phyloP scores from a whole-genome alignment of 2,329 filamentous ascomycete species.

The Ramichloridium luteum region DNA sequence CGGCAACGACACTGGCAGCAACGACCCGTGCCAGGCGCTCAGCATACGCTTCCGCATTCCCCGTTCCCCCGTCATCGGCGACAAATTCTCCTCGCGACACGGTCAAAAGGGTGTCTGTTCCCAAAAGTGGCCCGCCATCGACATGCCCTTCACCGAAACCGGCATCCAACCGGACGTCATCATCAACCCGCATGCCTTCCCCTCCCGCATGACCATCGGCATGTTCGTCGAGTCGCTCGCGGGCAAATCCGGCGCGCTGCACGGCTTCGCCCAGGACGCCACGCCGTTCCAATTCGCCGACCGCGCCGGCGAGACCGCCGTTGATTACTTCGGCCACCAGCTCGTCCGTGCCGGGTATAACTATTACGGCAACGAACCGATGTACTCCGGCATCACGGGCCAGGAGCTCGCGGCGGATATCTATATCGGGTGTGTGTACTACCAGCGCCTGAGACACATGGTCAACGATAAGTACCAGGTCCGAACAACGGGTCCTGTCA shows the following conservation, averaged over 20 bases:
- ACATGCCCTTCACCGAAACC: slow-evolving; percentile 94
- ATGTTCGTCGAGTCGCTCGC: slow-evolving; percentile 98
- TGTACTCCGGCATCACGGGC: slow-evolving; percentile 95
- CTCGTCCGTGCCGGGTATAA: slow-evolving; percentile 92
- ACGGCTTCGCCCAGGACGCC: slow-evolving; percentile 89
- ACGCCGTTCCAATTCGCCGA: slow-evolving; percentile 77
- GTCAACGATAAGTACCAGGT: slow-evolving; percentile 99
- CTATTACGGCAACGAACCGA: slow-evolving; percentile 95
- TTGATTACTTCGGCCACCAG: slow-evolving; percentile 92
- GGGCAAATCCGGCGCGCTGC: slow-evolving; percentile 84
- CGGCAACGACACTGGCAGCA: slow-evolving; percentile 71
- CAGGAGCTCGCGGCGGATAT: slow-evolving; percentile 91
- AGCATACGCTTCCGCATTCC: slow-evolving; percentile 90
- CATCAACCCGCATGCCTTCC: slow-evolving; percentile 99
- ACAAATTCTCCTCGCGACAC: slow-evolving; percentile 98
- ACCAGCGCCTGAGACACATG: slow-evolving; percentile 97
- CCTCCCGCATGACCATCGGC: slow-evolving; percentile 98
- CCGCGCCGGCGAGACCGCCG: slow-evolving; percentile 79
- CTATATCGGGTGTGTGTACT: slow-evolving; percentile 94
- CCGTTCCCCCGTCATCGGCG: slow-evolving; percentile 81
- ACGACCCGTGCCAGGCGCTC: slow-evolving; percentile 69
- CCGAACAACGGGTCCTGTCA: slow-evolving; percentile 85
- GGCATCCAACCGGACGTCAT: slow-evolving; percentile 96
- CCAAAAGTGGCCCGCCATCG: slow-evolving; percentile 84
- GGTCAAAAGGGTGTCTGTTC: slow-evolving; percentile 96